These are phyloP conservation scores for Ustilago esculenta DNA, from an alignment of 1,284 basidiomycete species.

Conservation along the genomic window DNA sequence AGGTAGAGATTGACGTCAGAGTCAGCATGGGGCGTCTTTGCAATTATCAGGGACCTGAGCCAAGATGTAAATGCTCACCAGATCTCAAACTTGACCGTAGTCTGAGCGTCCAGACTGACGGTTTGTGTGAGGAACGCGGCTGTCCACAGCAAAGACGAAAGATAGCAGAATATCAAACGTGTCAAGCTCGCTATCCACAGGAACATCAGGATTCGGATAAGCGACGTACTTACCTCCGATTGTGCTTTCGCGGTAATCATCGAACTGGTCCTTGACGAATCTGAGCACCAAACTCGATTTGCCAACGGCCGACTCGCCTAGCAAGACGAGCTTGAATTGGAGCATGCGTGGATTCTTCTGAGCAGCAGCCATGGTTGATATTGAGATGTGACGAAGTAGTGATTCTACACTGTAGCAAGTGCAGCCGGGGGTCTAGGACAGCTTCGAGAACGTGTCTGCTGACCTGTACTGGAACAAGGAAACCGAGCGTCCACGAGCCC, in stretches of 20 bases:
- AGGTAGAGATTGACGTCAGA: no score
- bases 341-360: constrained; percentile 44
- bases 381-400: neutral
- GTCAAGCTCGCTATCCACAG: neutral
- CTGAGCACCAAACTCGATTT: constrained; percentile 95
- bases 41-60: no score
- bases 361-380: constrained; percentile 32
- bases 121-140: constrained; percentile 96
- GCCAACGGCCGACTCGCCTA: constrained; percentile 92
- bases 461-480: neutral
- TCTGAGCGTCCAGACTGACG: constrained; percentile 85
- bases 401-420: no score
- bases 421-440: no score
- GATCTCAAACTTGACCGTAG: constrained; percentile 96
- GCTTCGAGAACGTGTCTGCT: neutral
- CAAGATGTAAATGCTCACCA: constrained; percentile 72
- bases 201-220: neutral
- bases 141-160: neutral
- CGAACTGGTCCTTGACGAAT: constrained; percentile 97
- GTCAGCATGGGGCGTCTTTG: neutral
- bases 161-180: neutral
- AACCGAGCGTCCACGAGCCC: neutral
- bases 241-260: constrained; percentile 84
- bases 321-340: constrained; percentile 58
- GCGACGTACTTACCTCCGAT: constrained; percentile 49